Percentiles rank a stretch among this genome's conserved stretches.
Conservation (phyloP, 306 rosid species). For the Arachis hypogaea region DNA sequence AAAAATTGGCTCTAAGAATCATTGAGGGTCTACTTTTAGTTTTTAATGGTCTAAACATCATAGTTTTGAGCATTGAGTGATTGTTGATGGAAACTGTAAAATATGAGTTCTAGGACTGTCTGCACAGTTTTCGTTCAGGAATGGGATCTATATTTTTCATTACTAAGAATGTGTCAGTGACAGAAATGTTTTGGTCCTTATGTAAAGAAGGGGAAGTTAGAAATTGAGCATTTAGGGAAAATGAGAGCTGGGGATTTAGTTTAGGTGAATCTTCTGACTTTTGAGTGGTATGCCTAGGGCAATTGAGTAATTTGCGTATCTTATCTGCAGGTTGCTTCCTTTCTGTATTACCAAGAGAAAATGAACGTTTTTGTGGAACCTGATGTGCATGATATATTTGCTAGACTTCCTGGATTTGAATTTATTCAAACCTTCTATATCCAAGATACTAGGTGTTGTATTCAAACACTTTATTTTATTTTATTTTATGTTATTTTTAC, state of each 20-base stretch:
- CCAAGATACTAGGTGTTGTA: slow-evolving; percentile 84
- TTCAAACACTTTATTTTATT: background rate
- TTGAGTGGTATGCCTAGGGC: slow-evolving; percentile 21
- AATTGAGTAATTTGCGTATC: slow-evolving; percentile 26
- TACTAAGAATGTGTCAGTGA: slow-evolving; percentile 5
- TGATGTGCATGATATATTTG: slow-evolving; percentile 90
- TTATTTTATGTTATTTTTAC: slow-evolving; percentile 24
- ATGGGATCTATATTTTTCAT: slow-evolving; percentile 15
- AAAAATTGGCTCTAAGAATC: slow-evolving; percentile 9
- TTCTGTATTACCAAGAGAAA: slow-evolving; percentile 80
- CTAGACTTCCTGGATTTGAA: slow-evolving; percentile 95
- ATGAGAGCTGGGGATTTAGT: slow-evolving; percentile 5
- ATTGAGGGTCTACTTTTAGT: slow-evolving; percentile 6
- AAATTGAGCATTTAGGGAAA: slow-evolving; percentile 24
- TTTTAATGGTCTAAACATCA: slow-evolving; percentile 18
- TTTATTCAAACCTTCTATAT: slow-evolving; percentile 93
- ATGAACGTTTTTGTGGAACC: slow-evolving; percentile 95
- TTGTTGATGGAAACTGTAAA: slow-evolving; percentile 11
- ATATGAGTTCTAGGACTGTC: background rate
- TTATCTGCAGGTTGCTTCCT: slow-evolving; percentile 73
- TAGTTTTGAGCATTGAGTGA: slow-evolving; percentile 23
- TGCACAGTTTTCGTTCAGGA: slow-evolving; percentile 3
- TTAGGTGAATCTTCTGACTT: background rate
- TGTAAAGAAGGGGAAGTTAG: slow-evolving; percentile 14
- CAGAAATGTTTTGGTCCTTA: background rate